phyloP scores from a whole-genome alignment of 176 grass and related monocot genomes.

The Bonia amplexicaulis region DNA sequence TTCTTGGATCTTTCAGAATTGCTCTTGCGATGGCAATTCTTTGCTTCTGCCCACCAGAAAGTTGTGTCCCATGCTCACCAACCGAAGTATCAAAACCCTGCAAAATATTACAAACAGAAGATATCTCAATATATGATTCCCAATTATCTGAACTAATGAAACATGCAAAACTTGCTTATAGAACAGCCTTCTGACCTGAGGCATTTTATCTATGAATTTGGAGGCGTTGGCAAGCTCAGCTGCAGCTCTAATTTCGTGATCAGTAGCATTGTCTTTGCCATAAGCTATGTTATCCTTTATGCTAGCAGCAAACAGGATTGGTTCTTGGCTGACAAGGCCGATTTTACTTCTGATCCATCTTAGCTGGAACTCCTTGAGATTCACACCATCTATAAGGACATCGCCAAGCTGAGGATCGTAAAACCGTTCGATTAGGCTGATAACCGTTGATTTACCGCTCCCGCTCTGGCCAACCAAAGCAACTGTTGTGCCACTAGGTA shows the following conservation, averaged over 20 bases:
- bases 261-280: slow-evolving; percentile 64
- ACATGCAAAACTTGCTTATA: neutral
- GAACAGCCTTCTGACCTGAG: slow-evolving; percentile 50
- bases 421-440: slow-evolving; percentile 83
- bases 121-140: neutral
- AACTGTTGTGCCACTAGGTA: slow-evolving; percentile 58
- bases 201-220: slow-evolving; percentile 97
- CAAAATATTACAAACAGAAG: slow-evolving; percentile 7
- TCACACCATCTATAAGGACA: slow-evolving; percentile 67
- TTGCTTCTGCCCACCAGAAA: slow-evolving; percentile 94
- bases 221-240: slow-evolving; percentile 86
- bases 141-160: neutral
- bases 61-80: slow-evolving; percentile 77
- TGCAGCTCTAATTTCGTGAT: slow-evolving; percentile 83
- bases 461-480: slow-evolving; percentile 84
- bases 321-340: slow-evolving; percentile 90
- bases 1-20: slow-evolving; percentile 88
- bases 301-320: slow-evolving; percentile 68
- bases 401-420: slow-evolving; percentile 66
- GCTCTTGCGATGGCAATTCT: slow-evolving; percentile 94
- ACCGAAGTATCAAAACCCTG: slow-evolving; percentile 84
- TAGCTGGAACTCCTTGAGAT: slow-evolving; percentile 82
- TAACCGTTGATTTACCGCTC: slow-evolving; percentile 80
- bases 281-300: slow-evolving; percentile 87
- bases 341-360: slow-evolving; percentile 90